Base-by-base conservation (phyloP, 306 rosid species). In the Vigna radiata region DNA sequence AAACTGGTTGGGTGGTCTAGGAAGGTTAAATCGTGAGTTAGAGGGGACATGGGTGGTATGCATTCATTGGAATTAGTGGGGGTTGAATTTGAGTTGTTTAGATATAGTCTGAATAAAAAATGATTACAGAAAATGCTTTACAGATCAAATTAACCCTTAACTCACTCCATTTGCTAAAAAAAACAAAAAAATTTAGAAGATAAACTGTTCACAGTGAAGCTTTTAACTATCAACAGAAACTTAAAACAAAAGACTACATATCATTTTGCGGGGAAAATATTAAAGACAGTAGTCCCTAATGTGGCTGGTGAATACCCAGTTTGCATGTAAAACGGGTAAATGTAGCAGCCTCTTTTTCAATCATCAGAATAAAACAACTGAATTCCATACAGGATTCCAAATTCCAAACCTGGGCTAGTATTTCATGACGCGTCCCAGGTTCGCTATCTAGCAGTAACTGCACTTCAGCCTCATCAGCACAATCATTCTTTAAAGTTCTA, bases 401-500 rank as follows among this genome's bases (percentile, higher is more conserved):
- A 25, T 56, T 49, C 68, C 82, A 82, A 86, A 91, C 91, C 96
- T 89, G 92, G 79, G 41, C 76, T 59, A 75, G 43, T 70, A 93
- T 81, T 83, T 87, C 93, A 19, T 85, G 60, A 68, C 87, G 75
- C 29, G 79, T 78, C 83, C 81, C 90, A 27, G 95, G 90, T 66
- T 86, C 77, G 43, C 62, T 31, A 50, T 15, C 83, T 53, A 79
- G 68, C 25, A 70, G 82, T 6, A 78, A 71, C 83, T 78, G 91
- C 78, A 66, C 27, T 82, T 77, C 86, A 2, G 36, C 31, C 58
- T 62, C 81, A 47, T 69, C 79, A 21, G 23, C 77, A 59, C 31
- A 68, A 55, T 58, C 72, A 72, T 73, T 87, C 74, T 78, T 91
- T 80, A 87, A 84, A 68, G 70, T 71, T 70, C 79, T 86, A 62